phyloP scores from a whole-genome alignment of 2,329 filamentous ascomycete genomes.

The Xylaria sp. region DNA sequence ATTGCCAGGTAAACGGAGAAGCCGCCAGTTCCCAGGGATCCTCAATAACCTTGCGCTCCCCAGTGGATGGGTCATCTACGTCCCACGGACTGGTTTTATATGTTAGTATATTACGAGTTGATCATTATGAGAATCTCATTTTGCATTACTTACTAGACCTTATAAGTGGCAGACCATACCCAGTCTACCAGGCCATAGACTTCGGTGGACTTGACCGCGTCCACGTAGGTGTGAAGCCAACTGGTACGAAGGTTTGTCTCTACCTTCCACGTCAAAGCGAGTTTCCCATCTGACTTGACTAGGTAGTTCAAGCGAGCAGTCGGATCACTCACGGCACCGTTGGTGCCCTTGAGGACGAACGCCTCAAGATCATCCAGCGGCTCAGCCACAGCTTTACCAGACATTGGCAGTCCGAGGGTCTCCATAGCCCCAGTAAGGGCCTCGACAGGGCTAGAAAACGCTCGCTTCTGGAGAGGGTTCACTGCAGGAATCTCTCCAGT shows the following conservation, averaged over 20 bases:
- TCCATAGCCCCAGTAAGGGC: conserved; percentile 56
- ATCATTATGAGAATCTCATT: neutral
- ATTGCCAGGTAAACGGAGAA: conserved; percentile 65
- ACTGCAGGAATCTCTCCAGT: conserved; percentile 56
- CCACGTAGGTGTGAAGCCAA: conserved; percentile 68
- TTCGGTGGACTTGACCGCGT: conserved; percentile 58
- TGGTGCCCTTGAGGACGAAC: conserved; percentile 59
- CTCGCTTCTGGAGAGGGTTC: conserved; percentile 54
- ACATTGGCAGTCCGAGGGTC: conserved; percentile 54
- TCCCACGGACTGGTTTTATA: conserved; percentile 57
- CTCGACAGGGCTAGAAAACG: conserved; percentile 53
- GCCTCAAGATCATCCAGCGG: conserved; percentile 51
- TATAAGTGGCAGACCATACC: conserved; percentile 63
- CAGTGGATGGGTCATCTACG: conserved; percentile 63
- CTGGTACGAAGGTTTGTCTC: conserved; percentile 67
- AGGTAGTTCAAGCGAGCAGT: conserved; percentile 66
- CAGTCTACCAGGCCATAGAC: conserved; percentile 67
- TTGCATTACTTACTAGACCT: conserved; percentile 58
- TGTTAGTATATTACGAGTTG: conserved; percentile 24
- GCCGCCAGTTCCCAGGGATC: conserved; percentile 60
- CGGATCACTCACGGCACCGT: conserved; percentile 61
- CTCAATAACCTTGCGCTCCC: conserved; percentile 54
- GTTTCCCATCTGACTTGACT: conserved; percentile 56
- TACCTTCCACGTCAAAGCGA: conserved; percentile 65
- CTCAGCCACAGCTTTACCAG: conserved; percentile 52